Conservation (phyloP, 1,284 basidiomycete genomes). For the Puccinia polysora region DNA sequence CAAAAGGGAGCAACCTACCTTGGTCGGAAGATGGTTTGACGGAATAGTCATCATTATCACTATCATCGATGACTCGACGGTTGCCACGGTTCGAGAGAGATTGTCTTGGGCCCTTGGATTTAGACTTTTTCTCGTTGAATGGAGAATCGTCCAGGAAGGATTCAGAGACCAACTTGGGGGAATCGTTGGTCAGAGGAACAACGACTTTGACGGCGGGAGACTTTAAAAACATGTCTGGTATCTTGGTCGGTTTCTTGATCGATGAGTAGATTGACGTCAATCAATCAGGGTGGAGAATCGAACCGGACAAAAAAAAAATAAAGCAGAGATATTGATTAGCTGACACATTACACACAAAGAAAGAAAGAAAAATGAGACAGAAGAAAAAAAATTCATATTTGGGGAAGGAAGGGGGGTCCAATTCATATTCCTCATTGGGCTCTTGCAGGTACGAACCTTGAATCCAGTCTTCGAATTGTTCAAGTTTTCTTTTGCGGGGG, state of each 20-base stretch:
- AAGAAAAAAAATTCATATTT: no score
- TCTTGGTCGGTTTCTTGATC: constrained; percentile 22
- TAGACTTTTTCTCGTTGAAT: background rate
- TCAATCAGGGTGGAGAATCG: no score
- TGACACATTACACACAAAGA: no score
- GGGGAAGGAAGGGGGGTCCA: no score
- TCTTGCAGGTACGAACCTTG: no score
- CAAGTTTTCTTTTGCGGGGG: no score
- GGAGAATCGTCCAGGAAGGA: background rate
- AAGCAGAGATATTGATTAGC: no score
- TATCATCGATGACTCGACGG: background rate
- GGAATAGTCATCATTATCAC: background rate
- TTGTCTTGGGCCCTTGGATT: constrained; percentile 1
- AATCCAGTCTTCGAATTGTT: no score
- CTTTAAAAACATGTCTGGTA: constrained; percentile 17
- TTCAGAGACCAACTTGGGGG: constrained; percentile 1
- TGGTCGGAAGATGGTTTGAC: background rate
- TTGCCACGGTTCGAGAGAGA: constrained; percentile 11
- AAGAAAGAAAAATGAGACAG: no score
- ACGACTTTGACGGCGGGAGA: constrained; percentile 13
- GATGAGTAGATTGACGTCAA: no score
- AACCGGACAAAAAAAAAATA: no score
- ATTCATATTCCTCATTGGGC: no score
- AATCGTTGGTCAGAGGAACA: constrained; percentile 11
- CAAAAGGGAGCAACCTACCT: background rate